A percentile compares a stretch with the other conserved stretches of the same genome.
These are phyloP conservation scores for Friedmanniomyces simplex DNA, from an alignment of 495 filamentous ascomycete genomes.

Conservation along the genomic window DNA sequence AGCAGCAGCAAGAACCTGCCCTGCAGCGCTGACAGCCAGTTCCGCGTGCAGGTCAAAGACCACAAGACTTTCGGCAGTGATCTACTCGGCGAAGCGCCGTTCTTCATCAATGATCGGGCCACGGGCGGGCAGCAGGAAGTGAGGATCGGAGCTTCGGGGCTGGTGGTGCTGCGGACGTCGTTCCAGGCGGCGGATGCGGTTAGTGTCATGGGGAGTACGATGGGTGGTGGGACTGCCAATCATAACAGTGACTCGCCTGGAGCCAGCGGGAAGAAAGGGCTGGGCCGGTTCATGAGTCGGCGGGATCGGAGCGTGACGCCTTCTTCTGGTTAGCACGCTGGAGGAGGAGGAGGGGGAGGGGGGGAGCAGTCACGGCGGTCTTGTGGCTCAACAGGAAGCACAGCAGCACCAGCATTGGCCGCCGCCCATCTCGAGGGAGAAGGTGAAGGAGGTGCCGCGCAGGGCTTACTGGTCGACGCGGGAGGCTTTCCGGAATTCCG, in stretches of 20 bases:
- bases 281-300: slow-evolving; percentile 9
- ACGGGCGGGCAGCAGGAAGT: slow-evolving; percentile 63
- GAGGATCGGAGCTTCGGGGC: slow-evolving; percentile 41
- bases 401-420: not conserved
- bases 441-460: not conserved
- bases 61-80: slow-evolving; percentile 76
- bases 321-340: slow-evolving; percentile 14
- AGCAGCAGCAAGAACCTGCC: slow-evolving; percentile 67
- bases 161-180: slow-evolving; percentile 8
- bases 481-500: slow-evolving; percentile 5
- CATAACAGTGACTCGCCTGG: too few relatives aligned
- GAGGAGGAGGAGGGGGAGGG: not conserved
- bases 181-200: slow-evolving; percentile 9
- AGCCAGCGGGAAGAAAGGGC: slow-evolving; percentile 8
- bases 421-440: not conserved
- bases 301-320: slow-evolving; percentile 17
- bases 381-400: not conserved
- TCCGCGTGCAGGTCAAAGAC: slow-evolving; percentile 72
- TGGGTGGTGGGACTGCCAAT: not conserved
- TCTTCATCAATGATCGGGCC: slow-evolving; percentile 80
- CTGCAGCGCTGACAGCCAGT: slow-evolving; percentile 74
- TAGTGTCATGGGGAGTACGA: not conserved
- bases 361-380: not conserved
- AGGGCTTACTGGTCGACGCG: slow-evolving; percentile 7
- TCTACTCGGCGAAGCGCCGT: slow-evolving; percentile 69